Evolutionary conservation across 1,284 basidiomycete genomes (phyloP).

Genomic region (Cutaneotrichosporon cyanovorans): DNA sequence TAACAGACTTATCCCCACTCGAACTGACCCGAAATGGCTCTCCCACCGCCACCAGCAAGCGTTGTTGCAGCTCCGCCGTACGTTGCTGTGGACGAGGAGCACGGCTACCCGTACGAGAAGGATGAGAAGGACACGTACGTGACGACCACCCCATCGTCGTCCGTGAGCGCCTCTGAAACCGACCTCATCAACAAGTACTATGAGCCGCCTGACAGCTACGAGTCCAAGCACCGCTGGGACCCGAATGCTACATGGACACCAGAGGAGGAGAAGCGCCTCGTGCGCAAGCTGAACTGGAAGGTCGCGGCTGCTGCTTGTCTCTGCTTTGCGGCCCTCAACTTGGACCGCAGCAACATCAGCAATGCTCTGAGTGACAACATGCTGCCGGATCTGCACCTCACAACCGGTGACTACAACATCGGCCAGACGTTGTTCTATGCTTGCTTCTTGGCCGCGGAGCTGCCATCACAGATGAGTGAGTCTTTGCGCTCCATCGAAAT

Average conservation of each 20-base stretch:
- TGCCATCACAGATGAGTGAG: constrained; percentile 32
- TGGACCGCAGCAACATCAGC: constrained; percentile 29
- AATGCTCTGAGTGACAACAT: constrained; percentile 43
- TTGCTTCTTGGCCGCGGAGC: constrained; percentile 37
- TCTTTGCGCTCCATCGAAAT: background rate
- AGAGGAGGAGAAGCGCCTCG: constrained; percentile 33
- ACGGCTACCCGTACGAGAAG: background rate
- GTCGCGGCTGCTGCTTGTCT: constrained; percentile 28
- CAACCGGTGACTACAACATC: constrained; percentile 41
- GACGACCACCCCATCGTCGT: too few species aligned
- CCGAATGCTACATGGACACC: constrained; percentile 39
- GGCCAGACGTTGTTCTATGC: constrained; percentile 36
- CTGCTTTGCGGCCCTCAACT: constrained; percentile 34
- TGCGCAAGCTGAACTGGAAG: constrained; percentile 24
- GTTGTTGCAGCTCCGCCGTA: too few species aligned
- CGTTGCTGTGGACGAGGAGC: background rate
- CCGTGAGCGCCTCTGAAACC: background rate
- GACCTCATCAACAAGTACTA: constrained; percentile 12
- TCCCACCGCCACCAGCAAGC: too few species aligned
- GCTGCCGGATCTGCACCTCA: constrained; percentile 38
- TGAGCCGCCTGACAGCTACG: constrained; percentile 30
- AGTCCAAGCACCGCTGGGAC: constrained; percentile 40
- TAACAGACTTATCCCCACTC: too few species aligned
- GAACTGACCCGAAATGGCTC: too few species aligned
- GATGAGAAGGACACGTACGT: too few species aligned